Evolutionary conservation across 192 early-diverging fungal genomes (phyloP), one percentile per base, ranked within the genome.

Genomic region (Pilaira anomala): DNA sequence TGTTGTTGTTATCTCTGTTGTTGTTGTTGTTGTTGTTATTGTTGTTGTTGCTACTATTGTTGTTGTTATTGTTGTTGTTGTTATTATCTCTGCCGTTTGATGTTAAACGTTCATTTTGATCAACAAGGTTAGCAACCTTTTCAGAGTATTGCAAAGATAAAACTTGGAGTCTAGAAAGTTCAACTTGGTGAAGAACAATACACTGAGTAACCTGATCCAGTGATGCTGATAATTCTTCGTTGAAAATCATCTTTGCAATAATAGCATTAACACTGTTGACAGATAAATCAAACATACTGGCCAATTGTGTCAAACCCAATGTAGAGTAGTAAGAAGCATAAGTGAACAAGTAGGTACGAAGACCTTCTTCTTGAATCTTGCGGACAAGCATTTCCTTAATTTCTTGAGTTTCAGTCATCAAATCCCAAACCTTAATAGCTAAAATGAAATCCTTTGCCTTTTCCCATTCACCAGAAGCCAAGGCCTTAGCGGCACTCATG

Each of bases 351-450:
- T 95, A 99, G 26, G 96, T 97, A 62, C 94, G 92, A 60, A 99
- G 84, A 25, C 89, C 93, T 76, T 96, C 94, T 73, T 96, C 88
- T 78, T 99, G 91, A 76, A 98, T 97, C 79, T 95, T 93, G 54
- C 75, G 74, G 40, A 64, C 81, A 45, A 99, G 79, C 90, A 96
- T 96, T 14, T 85, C 85, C 80, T 94, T 96, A 83, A 97, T 93
- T 60, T 84, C 72, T n/a, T 88, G 80, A 26, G 81, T 75, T 36
- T 88, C 82, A 12, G 93, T 85, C 79, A 97, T 87, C 58, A 97
- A 82, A 63, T 94, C 89, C 97, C 97, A 99, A 66, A 97, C 93
- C 78, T 94, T 95, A 78, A 99, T 95, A 22, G 86, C 85, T 67
- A 83, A 71, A 71, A 99, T 93, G 49, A 85, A 83, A 49, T 96